These are phyloP conservation scores for Parachaetomium inaequale DNA, from an alignment of 495 filamentous ascomycete species.

Conservation along the genomic window DNA sequence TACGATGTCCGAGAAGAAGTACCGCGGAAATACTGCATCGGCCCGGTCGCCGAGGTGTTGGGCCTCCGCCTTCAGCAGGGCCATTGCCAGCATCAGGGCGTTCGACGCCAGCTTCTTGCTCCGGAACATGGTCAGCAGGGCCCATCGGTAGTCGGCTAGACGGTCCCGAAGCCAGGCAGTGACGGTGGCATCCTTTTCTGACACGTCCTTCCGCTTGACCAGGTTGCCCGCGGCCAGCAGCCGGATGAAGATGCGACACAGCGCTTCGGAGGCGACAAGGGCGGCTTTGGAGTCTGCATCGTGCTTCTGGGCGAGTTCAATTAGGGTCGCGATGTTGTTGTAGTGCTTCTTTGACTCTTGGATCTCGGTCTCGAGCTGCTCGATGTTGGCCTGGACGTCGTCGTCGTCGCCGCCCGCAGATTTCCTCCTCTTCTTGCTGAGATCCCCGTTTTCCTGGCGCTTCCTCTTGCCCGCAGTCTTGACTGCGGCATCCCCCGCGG, in stretches of 20 bases:
- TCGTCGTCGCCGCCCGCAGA: constrained; percentile 34
- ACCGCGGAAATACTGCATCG: constrained; percentile 61
- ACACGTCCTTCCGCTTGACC: constrained; percentile 55
- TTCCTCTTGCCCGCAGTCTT: constrained; percentile 45
- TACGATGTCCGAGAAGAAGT: constrained; percentile 61
- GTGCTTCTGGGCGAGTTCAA: constrained; percentile 53
- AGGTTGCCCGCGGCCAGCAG: constrained; percentile 74
- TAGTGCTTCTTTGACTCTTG: constrained; percentile 82
- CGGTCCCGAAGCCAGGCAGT: constrained; percentile 74
- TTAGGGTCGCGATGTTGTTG: constrained; percentile 80
- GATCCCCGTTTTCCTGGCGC: constrained; percentile 40
- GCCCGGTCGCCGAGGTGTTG: constrained; percentile 56
- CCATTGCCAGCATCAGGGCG: constrained; percentile 75
- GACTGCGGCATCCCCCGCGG: constrained; percentile 19
- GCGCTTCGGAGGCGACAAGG: constrained; percentile 65
- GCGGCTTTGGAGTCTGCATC: constrained; percentile 36
- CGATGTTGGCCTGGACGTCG: constrained; percentile 54
- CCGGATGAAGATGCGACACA: constrained; percentile 86
- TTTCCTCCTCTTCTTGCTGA: constrained; percentile 50
- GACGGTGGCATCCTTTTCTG: constrained; percentile 71
- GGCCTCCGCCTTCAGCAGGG: constrained; percentile 72
- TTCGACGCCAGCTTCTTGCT: constrained; percentile 52
- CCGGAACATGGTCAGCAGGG: constrained; percentile 52
- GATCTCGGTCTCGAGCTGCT: constrained; percentile 70
- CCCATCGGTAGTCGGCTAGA: constrained; percentile 63